Conservation (phyloP, 2,329 filamentous ascomycete species). For the Fusarium pseudograminearum region DNA sequence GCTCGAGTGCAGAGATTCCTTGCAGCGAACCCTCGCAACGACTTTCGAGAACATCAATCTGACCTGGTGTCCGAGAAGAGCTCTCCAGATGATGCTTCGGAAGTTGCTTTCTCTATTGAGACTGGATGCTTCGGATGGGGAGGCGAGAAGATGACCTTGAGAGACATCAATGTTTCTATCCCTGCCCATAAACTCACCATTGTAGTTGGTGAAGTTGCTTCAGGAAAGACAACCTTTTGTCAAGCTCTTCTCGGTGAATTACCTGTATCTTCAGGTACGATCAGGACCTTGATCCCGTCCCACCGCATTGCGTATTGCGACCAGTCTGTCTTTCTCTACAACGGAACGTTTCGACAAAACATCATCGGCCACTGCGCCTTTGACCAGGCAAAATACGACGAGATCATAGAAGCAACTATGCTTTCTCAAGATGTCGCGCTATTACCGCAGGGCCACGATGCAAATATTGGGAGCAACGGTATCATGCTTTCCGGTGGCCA, state of each 20-base stretch:
- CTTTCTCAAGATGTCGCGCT: slow-evolving; percentile 49
- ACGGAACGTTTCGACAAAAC: slow-evolving; percentile 54
- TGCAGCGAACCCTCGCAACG: slow-evolving; percentile 44
- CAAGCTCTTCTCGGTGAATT: slow-evolving; percentile 53
- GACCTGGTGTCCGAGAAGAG: slow-evolving; percentile 14
- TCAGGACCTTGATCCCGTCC: slow-evolving; percentile 18
- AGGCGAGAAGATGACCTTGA: slow-evolving; percentile 40
- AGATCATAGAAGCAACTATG: slow-evolving; percentile 52
- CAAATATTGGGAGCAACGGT: slow-evolving; percentile 56
- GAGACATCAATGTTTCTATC: slow-evolving; percentile 31
- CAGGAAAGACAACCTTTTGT: slow-evolving; percentile 54
- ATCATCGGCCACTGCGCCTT: slow-evolving; percentile 53
- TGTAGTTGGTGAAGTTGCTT: slow-evolving; percentile 54
- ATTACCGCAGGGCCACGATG: slow-evolving; percentile 53
- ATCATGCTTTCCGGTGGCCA: slow-evolving; percentile 60
- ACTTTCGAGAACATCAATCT: slow-evolving; percentile 32
- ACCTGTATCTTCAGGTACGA: slow-evolving; percentile 37
- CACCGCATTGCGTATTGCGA: slow-evolving; percentile 51
- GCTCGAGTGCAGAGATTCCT: slow-evolving; percentile 55
- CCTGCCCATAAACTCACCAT: slow-evolving; percentile 48
- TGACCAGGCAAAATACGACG: slow-evolving; percentile 50
- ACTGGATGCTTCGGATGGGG: slow-evolving; percentile 47
- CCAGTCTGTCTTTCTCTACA: slow-evolving; percentile 52
- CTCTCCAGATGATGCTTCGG: accelerated
- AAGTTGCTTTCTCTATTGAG: slow-evolving; percentile 30